Conservation (phyloP, 805 yeast species). For the Saccharomycopsis schoenii region DNA sequence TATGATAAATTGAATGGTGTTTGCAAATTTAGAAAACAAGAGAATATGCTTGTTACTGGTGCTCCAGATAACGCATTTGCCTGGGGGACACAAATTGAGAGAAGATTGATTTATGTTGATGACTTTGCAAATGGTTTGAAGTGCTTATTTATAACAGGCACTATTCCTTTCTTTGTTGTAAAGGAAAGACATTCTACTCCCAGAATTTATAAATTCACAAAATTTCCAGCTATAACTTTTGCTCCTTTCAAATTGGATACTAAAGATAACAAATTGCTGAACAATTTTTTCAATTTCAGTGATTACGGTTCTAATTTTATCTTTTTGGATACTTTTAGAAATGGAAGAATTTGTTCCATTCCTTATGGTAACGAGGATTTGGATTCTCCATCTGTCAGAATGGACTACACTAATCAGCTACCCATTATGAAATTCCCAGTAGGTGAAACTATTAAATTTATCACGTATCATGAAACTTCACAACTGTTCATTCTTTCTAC, state of each 20-base stretch:
- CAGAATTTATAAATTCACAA: constrained; percentile 55
- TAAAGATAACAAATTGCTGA: constrained; percentile 22
- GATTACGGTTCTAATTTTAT: constrained; percentile 37
- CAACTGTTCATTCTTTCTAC: constrained; percentile 57
- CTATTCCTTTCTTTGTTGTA: constrained; percentile 56
- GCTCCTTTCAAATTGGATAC: constrained; percentile 35
- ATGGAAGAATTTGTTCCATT: constrained; percentile 45
- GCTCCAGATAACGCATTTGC: constrained; percentile 75
- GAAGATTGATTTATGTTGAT: constrained; percentile 51
- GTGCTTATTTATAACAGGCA: constrained; percentile 63
- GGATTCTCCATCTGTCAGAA: constrained; percentile 3
- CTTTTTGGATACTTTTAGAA: constrained; percentile 59
- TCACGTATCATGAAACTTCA: constrained; percentile 61
- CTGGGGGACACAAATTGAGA: constrained; percentile 57
- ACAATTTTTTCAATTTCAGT: constrained; percentile 19
- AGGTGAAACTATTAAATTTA: constrained; percentile 53
- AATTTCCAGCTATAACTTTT: constrained; percentile 55
- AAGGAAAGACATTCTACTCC: constrained; percentile 57
- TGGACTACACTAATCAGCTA: constrained; percentile 46
- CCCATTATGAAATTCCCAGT: constrained; percentile 45
- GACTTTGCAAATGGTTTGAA: constrained; percentile 44
- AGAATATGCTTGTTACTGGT: constrained; percentile 46
- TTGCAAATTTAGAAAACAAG: constrained; percentile 35
- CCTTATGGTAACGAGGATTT: constrained; percentile 20
- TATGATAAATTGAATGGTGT: constrained; percentile 33